Conservation (phyloP, 805 yeast genomes). For the Isabelozyma gotoi region DNA sequence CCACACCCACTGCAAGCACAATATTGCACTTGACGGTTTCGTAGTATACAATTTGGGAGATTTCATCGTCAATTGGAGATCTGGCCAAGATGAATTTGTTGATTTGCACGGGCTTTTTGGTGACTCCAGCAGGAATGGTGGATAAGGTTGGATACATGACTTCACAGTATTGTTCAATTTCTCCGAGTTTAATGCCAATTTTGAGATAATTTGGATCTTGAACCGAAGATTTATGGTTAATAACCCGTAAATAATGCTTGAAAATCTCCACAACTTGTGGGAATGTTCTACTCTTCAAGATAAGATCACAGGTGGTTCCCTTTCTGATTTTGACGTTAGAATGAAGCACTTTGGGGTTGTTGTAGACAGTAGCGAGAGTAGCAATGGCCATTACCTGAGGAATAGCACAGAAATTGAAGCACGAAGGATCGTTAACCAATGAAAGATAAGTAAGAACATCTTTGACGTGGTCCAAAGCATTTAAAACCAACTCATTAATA, state of each 20-base stretch:
- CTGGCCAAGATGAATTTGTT: conserved; percentile 34
- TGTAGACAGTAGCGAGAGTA: conserved; percentile 80
- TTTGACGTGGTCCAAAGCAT: conserved; percentile 74
- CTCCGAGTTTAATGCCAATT: conserved; percentile 82
- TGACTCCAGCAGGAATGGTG: conserved; percentile 56
- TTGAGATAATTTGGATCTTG: conserved; percentile 83
- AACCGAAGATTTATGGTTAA: conserved; percentile 78
- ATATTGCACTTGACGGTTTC: conserved; percentile 17
- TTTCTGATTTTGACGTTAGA: conserved; percentile 83
- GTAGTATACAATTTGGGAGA: conserved; percentile 14
- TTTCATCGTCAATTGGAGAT: conserved; percentile 37
- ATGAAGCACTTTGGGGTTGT: conserved; percentile 71
- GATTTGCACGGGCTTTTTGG: conserved; percentile 35
- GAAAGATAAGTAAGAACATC: conserved; percentile 77
- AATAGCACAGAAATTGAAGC: conserved; percentile 91
- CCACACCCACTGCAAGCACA: conserved; percentile 2
- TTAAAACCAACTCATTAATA: conserved; percentile 75
- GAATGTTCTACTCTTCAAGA: conserved; percentile 70
- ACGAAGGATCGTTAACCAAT: conserved; percentile 73
- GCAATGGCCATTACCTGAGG: conserved; percentile 99
- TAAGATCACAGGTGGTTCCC: conserved; percentile 79
- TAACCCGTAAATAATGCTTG: conserved; percentile 66
- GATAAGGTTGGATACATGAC: conserved; percentile 57
- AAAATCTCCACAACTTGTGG: conserved; percentile 77
- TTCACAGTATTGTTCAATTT: conserved; percentile 86